Conservation (phyloP, 2,329 filamentous ascomycete genomes). For the Xylaria sp. region DNA sequence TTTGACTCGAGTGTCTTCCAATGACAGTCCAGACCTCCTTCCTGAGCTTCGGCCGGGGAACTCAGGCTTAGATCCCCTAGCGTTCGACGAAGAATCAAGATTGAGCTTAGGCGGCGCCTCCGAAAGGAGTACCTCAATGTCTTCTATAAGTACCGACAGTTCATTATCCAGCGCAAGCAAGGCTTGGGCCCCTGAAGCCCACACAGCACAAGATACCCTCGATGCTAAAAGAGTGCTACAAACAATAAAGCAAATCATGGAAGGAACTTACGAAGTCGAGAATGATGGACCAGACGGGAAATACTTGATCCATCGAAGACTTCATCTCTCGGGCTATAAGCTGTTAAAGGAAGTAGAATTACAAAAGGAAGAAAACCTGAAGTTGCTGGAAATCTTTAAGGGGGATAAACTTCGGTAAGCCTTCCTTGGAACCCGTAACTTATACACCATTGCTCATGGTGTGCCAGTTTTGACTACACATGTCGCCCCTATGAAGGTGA, state of each 20-base stretch:
- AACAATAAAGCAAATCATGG: slow-evolving; percentile 25
- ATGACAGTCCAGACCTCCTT: not conserved
- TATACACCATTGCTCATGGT: not conserved
- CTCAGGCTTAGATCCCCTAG: not conserved
- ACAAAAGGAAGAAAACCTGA: slow-evolving; percentile 7
- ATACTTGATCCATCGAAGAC: slow-evolving; percentile 19
- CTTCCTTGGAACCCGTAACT: not conserved
- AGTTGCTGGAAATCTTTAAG: slow-evolving; percentile 7
- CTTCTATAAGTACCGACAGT: slow-evolving; percentile 12
- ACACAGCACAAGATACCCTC: not conserved
- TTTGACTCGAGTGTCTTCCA: not conserved
- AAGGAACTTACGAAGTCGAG: slow-evolving; percentile 4
- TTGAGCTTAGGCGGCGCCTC: not conserved
- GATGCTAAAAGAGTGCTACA: slow-evolving; percentile 12
- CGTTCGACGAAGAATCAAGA: not conserved
- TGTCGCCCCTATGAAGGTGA: slow-evolving; percentile 20
- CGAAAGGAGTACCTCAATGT: slow-evolving; percentile 13
- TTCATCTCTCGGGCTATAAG: slow-evolving; percentile 22
- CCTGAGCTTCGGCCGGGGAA: not conserved
- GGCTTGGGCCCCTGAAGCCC: slow-evolving; percentile 3
- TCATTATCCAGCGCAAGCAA: not conserved
- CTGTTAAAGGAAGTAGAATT: slow-evolving; percentile 16
- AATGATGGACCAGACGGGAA: slow-evolving; percentile 20
- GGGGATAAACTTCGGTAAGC: slow-evolving; percentile 14
- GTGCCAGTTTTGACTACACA: slow-evolving; percentile 23